These are phyloP conservation scores for Fusarium burgessii DNA, from an alignment of 2,329 filamentous ascomycete genomes.

Conservation along the genomic window DNA sequence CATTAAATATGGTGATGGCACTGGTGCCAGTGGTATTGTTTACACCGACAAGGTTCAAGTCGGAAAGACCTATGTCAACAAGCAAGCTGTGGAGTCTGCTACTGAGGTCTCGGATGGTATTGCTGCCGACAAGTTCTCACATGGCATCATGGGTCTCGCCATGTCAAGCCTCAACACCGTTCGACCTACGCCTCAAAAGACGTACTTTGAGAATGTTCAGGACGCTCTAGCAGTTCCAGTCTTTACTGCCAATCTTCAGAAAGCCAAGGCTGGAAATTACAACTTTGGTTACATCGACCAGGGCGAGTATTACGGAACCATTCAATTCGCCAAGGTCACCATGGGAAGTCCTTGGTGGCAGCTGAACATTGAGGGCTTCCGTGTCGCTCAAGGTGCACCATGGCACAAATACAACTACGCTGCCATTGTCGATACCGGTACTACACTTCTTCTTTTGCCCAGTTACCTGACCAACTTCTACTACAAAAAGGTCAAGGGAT, in stretches of 20 bases:
- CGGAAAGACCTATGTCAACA: slow-evolving; percentile 67
- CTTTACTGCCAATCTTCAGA: slow-evolving; percentile 54
- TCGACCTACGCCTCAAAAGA: slow-evolving; percentile 48
- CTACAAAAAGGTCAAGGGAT: slow-evolving; percentile 67
- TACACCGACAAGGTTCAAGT: slow-evolving; percentile 74
- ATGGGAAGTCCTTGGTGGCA: slow-evolving; percentile 70
- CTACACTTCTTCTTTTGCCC: slow-evolving; percentile 72
- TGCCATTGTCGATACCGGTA: slow-evolving; percentile 78
- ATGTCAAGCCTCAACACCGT: slow-evolving; percentile 51
- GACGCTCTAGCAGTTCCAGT: slow-evolving; percentile 47
- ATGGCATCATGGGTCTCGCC: slow-evolving; percentile 54
- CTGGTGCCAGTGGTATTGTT: slow-evolving; percentile 71
- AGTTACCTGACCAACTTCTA: slow-evolving; percentile 66
- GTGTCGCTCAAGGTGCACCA: slow-evolving; percentile 55
- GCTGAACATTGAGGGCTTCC: slow-evolving; percentile 68
- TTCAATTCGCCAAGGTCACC: slow-evolving; percentile 67
- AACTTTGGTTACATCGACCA: slow-evolving; percentile 65
- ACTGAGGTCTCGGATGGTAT: slow-evolving; percentile 64
- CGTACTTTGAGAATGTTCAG: slow-evolving; percentile 54
- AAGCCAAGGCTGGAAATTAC: slow-evolving; percentile 52
- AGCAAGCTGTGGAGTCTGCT: slow-evolving; percentile 75
- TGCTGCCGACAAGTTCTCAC: slow-evolving; percentile 50
- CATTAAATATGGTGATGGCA: slow-evolving; percentile 75
- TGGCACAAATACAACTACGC: slow-evolving; percentile 52
- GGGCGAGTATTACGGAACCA: slow-evolving; percentile 66